A percentile compares a stretch with the other conserved stretches of the same genome.
Conservation (phyloP, 192 early-diverging fungal genomes). For the Linnemannia schmuckeri region DNA sequence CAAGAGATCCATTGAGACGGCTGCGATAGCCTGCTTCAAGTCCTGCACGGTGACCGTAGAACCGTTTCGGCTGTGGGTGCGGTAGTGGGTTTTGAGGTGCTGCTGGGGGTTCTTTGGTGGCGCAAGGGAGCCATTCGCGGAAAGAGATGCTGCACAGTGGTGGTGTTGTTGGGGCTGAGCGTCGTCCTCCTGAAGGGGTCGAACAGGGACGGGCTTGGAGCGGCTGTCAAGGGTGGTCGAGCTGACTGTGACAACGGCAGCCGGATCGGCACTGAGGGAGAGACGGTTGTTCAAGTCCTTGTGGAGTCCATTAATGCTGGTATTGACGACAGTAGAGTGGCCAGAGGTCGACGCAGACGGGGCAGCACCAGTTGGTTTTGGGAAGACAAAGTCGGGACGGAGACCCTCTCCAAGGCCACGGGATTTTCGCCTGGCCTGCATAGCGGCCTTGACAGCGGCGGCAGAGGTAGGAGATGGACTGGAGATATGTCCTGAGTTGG, state of each 20-base stretch:
- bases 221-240: background rate
- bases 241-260: conserved; percentile 9
- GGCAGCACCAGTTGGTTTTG: conserved; percentile 18
- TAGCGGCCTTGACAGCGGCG: conserved; percentile 40
- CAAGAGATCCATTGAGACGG: conserved; percentile 36
- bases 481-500: background rate
- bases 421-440: conserved; percentile 46
- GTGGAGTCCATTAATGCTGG: conserved; percentile 2
- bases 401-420: conserved; percentile 44
- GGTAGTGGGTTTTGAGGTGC: conserved; percentile 56
- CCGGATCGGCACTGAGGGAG: background rate
- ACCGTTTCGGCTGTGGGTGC: conserved; percentile 51
- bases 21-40: conserved; percentile 52
- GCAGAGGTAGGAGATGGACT: background rate
- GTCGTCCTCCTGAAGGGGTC: conserved; percentile 4
- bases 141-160: background rate
- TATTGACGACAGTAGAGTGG: background rate
- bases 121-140: conserved; percentile 22
- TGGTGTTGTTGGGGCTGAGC: background rate
- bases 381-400: conserved; percentile 55
- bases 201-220: background rate
- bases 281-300: conserved; percentile 1
- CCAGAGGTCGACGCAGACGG: conserved; percentile 11
- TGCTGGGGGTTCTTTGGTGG: conserved; percentile 26
- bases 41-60: conserved; percentile 56